Evolutionary conservation across 202 grass and related monocot species (phyloP).

Genomic region (Sporobolus alterniflorus): DNA sequence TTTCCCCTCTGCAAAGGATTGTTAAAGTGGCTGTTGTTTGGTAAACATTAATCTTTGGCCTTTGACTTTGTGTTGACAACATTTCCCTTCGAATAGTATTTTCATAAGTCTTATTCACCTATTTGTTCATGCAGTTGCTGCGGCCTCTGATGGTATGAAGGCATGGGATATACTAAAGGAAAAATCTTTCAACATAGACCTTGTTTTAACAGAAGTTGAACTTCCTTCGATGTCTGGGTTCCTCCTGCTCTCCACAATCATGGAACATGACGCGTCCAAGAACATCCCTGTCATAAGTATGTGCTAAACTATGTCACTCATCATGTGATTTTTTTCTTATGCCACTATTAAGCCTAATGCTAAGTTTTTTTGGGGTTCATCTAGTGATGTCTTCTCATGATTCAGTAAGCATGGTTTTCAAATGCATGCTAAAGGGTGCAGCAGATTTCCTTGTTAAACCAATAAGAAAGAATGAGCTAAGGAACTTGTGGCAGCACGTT

Average conservation of each 20-base stretch:
- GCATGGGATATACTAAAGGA: constrained; percentile 87
- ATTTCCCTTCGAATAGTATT: background rate
- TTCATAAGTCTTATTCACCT: constrained; percentile 23
- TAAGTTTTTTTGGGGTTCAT: constrained; percentile 10
- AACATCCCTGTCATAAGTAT: constrained; percentile 99
- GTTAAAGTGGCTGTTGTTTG: background rate
- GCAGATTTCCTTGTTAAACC: constrained; percentile 98
- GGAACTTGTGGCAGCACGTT: constrained; percentile 98
- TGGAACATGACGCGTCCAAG: constrained; percentile 89
- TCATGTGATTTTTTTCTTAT: background rate
- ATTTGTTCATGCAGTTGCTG: constrained; percentile 57
- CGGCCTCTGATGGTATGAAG: constrained; percentile 79
- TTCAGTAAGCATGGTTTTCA: constrained; percentile 96
- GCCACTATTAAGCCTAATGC: background rate
- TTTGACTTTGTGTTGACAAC: background rate
- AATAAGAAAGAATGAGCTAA: constrained; percentile 87
- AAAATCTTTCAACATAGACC: constrained; percentile 87
- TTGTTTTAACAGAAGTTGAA: constrained; percentile 96
- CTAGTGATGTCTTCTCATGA: constrained; percentile 99
- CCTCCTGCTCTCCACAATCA: constrained; percentile 85
- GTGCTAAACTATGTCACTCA: background rate
- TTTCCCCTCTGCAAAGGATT: background rate
- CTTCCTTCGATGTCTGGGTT: constrained; percentile 92
- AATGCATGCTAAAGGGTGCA: constrained; percentile 99
- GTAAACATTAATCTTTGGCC: background rate